Conservation (phyloP, 177 flowering plant species). For the Tripterygium wilfordii region DNA sequence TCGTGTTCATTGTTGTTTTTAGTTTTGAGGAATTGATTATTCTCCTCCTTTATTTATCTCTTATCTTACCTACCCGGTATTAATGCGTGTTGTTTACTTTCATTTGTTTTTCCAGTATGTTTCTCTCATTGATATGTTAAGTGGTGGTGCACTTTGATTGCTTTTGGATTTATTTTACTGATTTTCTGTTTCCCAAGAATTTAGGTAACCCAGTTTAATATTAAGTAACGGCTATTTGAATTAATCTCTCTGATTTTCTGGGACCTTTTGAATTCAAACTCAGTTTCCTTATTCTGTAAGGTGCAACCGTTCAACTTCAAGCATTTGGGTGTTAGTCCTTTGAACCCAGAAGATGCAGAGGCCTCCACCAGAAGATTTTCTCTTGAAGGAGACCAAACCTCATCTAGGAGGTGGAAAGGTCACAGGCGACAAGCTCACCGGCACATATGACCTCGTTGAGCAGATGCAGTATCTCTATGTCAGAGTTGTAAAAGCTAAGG, state of each 20-base stretch:
- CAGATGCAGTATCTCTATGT: constrained; percentile 67
- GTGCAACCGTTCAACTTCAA: constrained; percentile 14
- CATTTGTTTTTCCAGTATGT: background rate
- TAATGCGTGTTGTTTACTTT: no score
- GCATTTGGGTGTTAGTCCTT: background rate
- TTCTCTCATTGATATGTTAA: background rate
- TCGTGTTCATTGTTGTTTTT: no score
- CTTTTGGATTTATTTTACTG: constrained; percentile 1
- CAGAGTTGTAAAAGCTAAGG: constrained; percentile 62
- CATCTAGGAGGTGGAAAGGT: constrained; percentile 63
- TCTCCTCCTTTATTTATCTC: no score
- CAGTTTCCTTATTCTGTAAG: background rate
- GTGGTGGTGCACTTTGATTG: background rate
- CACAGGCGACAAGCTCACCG: constrained; percentile 58
- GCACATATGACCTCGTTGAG: constrained; percentile 74
- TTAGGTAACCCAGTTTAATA: background rate
- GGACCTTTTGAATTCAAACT: constrained; percentile 11
- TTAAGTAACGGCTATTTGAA: constrained; percentile 7
- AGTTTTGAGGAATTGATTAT: no score
- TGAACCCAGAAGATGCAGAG: constrained; percentile 33
- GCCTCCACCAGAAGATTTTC: constrained; percentile 56
- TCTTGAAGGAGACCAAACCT: constrained; percentile 64
- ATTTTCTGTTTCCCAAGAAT: constrained; percentile 7
- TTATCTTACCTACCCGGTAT: no score
- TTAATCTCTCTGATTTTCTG: constrained; percentile 10